Evolutionary conservation across 2,329 filamentous ascomycete genomes (phyloP).

Genomic region (Amphichorda felina): DNA sequence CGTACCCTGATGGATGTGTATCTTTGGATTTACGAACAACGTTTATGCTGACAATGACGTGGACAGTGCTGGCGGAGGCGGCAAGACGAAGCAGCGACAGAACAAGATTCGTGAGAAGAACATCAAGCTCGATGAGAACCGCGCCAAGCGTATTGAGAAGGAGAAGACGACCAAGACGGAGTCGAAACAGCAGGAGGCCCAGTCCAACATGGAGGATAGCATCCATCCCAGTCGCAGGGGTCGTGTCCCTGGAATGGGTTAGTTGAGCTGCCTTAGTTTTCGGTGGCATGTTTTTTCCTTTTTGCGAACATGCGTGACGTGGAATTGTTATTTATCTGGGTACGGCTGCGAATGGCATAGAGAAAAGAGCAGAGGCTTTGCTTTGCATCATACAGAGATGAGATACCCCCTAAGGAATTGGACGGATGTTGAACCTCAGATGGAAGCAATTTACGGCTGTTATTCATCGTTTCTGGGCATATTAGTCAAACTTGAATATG

Average conservation of each 20-base stretch:
- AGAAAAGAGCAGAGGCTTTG: background rate
- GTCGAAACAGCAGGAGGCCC: conserved; percentile 12
- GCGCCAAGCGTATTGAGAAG: conserved; percentile 33
- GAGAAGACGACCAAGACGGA: conserved; percentile 25
- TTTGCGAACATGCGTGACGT: background rate
- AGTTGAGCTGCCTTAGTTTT: background rate
- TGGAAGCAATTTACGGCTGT: background rate
- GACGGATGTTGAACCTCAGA: background rate
- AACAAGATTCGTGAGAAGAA: conserved; percentile 81
- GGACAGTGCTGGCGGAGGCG: conserved; percentile 67
- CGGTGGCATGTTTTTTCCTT: background rate
- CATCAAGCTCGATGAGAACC: conserved; percentile 63
- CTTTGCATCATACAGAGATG: background rate
- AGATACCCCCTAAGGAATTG: conserved; percentile 1
- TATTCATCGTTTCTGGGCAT: background rate
- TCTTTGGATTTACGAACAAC: too few relatives aligned
- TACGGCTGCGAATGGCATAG: background rate
- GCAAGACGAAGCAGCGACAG: conserved; percentile 59
- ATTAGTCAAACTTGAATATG: too few relatives aligned
- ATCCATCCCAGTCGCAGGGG: conserved; percentile 42
- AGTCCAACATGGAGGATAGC: conserved; percentile 17
- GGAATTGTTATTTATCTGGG: background rate
- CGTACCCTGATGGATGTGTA: conserved; percentile 18
- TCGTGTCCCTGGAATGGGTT: conserved; percentile 4
- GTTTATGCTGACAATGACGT: conserved; percentile 4